Percentiles rank a stretch among this genome's conserved stretches.
Evolutionary conservation across 2,329 filamentous ascomycete genomes (phyloP).

Genomic region (Trichoderma sp.): DNA sequence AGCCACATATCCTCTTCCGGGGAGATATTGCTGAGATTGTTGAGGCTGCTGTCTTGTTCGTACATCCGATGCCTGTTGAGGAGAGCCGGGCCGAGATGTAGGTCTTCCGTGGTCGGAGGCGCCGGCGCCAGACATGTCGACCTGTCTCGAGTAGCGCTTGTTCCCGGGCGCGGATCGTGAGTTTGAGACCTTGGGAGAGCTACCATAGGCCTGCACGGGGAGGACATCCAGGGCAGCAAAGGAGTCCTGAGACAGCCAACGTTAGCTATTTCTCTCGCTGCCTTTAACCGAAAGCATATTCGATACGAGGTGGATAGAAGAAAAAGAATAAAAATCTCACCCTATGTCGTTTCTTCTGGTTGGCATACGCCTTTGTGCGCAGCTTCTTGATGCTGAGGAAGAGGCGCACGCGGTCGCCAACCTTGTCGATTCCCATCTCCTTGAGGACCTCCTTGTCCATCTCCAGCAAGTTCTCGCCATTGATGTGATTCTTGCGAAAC

Average conservation of each 20-base stretch:
- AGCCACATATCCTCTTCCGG: conserved; percentile 54
- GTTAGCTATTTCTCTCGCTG: neutral
- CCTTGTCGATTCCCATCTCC: conserved; percentile 98
- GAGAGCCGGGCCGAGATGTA: conserved; percentile 52
- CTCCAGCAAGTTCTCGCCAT: conserved; percentile 93
- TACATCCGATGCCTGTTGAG: conserved; percentile 18
- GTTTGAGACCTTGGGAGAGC: conserved; percentile 60
- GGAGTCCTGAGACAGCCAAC: conserved; percentile 65
- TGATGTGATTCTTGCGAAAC: conserved; percentile 93
- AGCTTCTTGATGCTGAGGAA: conserved; percentile 84
- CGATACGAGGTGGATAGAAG: neutral
- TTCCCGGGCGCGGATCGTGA: conserved; percentile 57
- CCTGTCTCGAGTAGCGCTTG: conserved; percentile 68
- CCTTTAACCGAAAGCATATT: neutral
- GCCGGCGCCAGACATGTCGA: conserved; percentile 50
- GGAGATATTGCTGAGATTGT: conserved; percentile 49
- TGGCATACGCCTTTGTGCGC: conserved; percentile 74
- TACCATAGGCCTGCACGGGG: conserved; percentile 46
- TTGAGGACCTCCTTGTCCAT: conserved; percentile 96
- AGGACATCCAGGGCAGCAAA: conserved; percentile 76
- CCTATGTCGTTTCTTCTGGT: conserved; percentile 82
- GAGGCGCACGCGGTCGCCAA: conserved; percentile 92
- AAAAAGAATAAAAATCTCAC: conserved; percentile 53
- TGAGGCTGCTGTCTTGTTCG: conserved; percentile 49
- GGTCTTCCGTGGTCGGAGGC: conserved; percentile 27